Percentiles rank a stretch among this genome's conserved stretches.
Conservation (phyloP, 2,329 filamentous ascomycete genomes). For the Colletotrichum destructivum region DNA sequence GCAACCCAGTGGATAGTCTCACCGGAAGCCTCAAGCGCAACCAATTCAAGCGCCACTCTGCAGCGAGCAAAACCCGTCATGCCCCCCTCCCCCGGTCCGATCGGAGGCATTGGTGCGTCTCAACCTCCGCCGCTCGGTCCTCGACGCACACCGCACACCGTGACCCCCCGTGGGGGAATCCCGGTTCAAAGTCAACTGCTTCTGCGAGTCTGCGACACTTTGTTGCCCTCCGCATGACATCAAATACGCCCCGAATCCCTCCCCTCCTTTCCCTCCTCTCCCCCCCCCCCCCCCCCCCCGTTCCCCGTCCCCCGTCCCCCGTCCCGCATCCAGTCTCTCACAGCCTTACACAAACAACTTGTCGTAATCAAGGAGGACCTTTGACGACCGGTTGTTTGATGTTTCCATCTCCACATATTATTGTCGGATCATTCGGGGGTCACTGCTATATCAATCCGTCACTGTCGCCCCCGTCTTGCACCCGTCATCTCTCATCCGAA, state of each 20-base stretch:
- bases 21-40: conserved; percentile 15
- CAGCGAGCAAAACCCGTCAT: not conserved
- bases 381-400: conserved; percentile 27
- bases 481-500: not conserved
- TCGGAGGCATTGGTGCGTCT: conserved; percentile 38
- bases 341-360: conserved; percentile 11
- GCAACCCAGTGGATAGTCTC: not conserved
- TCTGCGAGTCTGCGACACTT: conserved; percentile 27
- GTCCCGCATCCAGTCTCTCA: too few species aligned
- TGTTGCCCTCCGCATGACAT: conserved; percentile 19
- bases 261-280: not conserved
- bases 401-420: conserved; percentile 34
- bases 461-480: not conserved
- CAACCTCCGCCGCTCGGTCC: conserved; percentile 37
- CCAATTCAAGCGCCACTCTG: not conserved
- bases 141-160: conserved; percentile 29
- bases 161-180: conserved; percentile 39
- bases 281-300: too few species aligned
- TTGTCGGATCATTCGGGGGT: conserved; percentile 28
- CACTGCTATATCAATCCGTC: conserved; percentile 6
- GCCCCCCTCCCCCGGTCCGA: conserved; percentile 14
- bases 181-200: conserved; percentile 31
- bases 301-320: too few species aligned
- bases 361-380: conserved; percentile 17
- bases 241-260: conserved; percentile 13